Evolutionary conservation across 805 yeast species (phyloP).

Genomic region (Candida maris): DNA sequence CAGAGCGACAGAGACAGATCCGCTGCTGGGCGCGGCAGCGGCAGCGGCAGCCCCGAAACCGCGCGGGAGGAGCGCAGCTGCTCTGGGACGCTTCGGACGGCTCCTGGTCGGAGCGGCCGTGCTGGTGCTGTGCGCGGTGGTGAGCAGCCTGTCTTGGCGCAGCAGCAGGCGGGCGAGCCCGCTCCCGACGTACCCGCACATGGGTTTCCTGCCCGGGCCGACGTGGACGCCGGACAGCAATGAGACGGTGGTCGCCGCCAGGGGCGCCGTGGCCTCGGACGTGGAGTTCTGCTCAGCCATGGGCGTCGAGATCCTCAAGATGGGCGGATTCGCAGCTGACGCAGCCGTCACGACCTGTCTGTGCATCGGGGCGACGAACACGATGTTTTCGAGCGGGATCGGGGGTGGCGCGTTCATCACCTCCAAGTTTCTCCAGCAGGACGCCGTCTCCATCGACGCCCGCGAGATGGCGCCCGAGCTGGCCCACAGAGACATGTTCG

Average conservation of each 20-base stretch:
- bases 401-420: constrained; percentile 90
- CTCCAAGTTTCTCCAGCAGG: constrained; percentile 38
- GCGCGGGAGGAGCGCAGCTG: no score
- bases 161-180: background rate
- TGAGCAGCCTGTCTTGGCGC: background rate
- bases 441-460: constrained; percentile 69
- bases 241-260: constrained; percentile 36
- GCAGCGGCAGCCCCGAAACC: background rate
- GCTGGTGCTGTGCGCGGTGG: no score
- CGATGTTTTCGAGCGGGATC: constrained; percentile 86
- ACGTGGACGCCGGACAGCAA: constrained; percentile 40
- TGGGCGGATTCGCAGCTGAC: constrained; percentile 85
- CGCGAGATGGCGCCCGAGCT: constrained; percentile 79
- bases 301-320: constrained; percentile 52
- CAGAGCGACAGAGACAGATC: background rate
- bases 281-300: constrained; percentile 57
- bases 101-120: no score
- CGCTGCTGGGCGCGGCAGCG: background rate
- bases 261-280: constrained; percentile 69
- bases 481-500: constrained; percentile 65
- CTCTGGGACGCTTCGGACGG: no score
- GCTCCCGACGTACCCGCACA: background rate
- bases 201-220: constrained; percentile 34
- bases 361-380: constrained; percentile 81
- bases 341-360: constrained; percentile 86